A percentile compares a stretch with the other conserved stretches of the same genome.
Conservation (phyloP, 805 yeast genomes). For the Candida taoyuanica region DNA sequence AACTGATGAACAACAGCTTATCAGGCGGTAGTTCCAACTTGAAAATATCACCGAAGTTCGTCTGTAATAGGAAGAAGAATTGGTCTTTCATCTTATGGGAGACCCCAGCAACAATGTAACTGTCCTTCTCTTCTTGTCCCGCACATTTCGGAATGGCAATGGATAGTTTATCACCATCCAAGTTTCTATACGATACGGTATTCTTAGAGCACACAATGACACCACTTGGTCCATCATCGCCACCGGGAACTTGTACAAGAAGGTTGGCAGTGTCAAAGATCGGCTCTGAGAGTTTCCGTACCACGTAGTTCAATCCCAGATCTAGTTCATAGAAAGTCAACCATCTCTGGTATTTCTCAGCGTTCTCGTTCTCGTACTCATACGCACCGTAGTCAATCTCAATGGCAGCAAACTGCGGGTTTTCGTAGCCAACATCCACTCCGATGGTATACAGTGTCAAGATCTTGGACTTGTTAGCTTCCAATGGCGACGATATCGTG, state of each 20-base stretch:
- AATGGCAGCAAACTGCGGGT: slow-evolving; percentile 79
- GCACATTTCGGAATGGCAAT: slow-evolving; percentile 55
- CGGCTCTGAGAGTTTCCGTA: slow-evolving; percentile 42
- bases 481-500: slow-evolving; percentile 68
- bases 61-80: slow-evolving; percentile 70
- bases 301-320: slow-evolving; percentile 75
- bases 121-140: slow-evolving; percentile 17
- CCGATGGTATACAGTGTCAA: slow-evolving; percentile 53
- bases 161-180: slow-evolving; percentile 32
- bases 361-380: slow-evolving; percentile 25
- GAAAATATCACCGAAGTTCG: slow-evolving; percentile 67
- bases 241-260: slow-evolving; percentile 68
- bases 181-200: slow-evolving; percentile 46
- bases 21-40: slow-evolving; percentile 54
- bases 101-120: slow-evolving; percentile 48
- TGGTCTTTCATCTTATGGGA: slow-evolving; percentile 58
- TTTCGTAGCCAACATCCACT: slow-evolving; percentile 73
- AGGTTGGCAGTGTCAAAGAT: slow-evolving; percentile 41
- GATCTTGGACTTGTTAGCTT: slow-evolving; percentile 46
- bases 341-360: slow-evolving; percentile 25
- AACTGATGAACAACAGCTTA: slow-evolving; percentile 45
- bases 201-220: slow-evolving; percentile 59
- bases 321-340: slow-evolving; percentile 79
- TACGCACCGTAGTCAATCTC: slow-evolving; percentile 52
- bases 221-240: slow-evolving; percentile 67